Evolutionary conservation across 2,329 filamentous ascomycete species (phyloP).

Genomic region (Monosporascus sp.): DNA sequence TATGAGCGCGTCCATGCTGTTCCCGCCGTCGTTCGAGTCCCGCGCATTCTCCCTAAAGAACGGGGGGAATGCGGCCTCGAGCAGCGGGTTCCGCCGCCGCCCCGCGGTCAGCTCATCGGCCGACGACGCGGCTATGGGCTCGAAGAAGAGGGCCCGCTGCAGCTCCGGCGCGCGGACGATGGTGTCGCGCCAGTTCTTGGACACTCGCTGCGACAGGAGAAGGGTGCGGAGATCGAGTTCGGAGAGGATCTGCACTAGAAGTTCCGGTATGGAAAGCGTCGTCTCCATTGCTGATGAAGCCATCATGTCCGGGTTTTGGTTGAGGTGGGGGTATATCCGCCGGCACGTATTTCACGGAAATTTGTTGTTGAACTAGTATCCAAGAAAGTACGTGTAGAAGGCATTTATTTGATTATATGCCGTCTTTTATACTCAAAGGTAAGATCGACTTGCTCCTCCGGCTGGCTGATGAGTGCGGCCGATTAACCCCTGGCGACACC

Average conservation of each 20-base stretch:
- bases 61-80: neutral
- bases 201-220: conserved; percentile 1
- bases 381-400: too few species aligned
- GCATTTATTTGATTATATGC: too few species aligned
- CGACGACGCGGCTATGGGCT: neutral
- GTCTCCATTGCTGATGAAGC: neutral
- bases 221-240: neutral
- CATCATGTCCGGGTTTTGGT: too few species aligned
- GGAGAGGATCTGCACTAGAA: neutral
- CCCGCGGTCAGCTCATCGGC: neutral
- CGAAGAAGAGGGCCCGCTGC: conserved; percentile 1
- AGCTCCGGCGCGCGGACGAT: neutral
- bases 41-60: neutral
- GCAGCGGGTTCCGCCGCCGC: neutral
- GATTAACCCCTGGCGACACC: too few species aligned
- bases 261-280: neutral
- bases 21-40: neutral
- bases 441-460: too few species aligned
- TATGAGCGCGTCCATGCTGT: neutral
- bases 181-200: neutral
- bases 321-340: too few species aligned
- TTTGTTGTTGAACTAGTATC: too few species aligned
- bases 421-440: too few species aligned
- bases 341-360: too few species aligned
- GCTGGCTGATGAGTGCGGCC: too few species aligned